Evolutionary conservation across 306 rosid genomes (phyloP).

Genomic region (Medicago lupulina): DNA sequence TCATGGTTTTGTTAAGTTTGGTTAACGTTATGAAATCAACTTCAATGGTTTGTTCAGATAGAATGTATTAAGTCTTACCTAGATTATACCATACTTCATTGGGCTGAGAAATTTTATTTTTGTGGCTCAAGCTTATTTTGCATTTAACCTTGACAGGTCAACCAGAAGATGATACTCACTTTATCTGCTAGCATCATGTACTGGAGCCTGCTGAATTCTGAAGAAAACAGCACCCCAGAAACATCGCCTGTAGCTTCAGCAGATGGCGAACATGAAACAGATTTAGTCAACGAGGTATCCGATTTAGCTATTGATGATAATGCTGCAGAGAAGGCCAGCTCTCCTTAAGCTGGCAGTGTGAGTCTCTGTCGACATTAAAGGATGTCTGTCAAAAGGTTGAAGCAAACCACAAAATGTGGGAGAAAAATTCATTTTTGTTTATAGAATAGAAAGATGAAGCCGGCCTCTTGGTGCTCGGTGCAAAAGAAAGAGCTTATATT

Average conservation of each 20-base stretch:
- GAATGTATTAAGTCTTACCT: constrained; percentile 1
- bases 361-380: constrained; percentile 16
- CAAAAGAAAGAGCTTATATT: constrained; percentile 40
- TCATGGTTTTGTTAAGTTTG: constrained; percentile 15
- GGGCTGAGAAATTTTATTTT: constrained; percentile 10
- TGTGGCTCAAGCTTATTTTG: constrained; percentile 28
- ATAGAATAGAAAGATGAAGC: constrained; percentile 41
- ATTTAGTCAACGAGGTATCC: constrained; percentile 50
- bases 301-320: constrained; percentile 55
- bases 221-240: constrained; percentile 37
- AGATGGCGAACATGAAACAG: constrained; percentile 46
- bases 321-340: constrained; percentile 40
- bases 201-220: constrained; percentile 89
- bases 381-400: constrained; percentile 41
- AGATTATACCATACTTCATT: constrained; percentile 17
- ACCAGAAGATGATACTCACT: constrained; percentile 95
- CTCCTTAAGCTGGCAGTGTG: constrained; percentile 14
- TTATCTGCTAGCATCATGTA: constrained; percentile 96
- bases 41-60: background rate
- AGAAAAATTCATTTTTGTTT: constrained; percentile 17
- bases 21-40: constrained; percentile 1
- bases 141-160: constrained; percentile 63
- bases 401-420: constrained; percentile 38
- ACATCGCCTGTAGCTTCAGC: constrained; percentile 48
- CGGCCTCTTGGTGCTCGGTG: constrained; percentile 41